These are phyloP conservation scores for Nidularia pulvinata DNA, from an alignment of 768 basidiomycete genomes.

Conservation along the genomic window DNA sequence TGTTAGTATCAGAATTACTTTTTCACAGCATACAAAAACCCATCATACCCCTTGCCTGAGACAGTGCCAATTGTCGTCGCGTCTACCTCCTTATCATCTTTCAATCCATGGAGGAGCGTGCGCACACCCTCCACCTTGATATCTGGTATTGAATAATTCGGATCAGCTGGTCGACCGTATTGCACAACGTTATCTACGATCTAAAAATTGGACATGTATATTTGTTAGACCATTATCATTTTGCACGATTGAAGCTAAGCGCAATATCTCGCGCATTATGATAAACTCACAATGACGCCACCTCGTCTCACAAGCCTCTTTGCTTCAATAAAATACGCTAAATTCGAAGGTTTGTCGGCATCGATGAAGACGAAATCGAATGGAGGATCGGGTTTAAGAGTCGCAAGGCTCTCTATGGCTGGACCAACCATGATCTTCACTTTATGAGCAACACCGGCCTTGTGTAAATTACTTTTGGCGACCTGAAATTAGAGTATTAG, in stretches of 20 bases:
- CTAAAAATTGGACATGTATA: conserved; percentile 16
- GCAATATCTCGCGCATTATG: not conserved
- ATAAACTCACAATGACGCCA: conserved; percentile 54
- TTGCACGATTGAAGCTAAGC: not conserved
- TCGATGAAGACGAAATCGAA: conserved; percentile 77
- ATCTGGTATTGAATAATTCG: conserved; percentile 19
- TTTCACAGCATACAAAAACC: conserved; percentile 41
- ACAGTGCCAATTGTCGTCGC: conserved; percentile 48
- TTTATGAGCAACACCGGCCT: conserved; percentile 49
- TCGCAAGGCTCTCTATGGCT: conserved; percentile 47
- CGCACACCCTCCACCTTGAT: conserved; percentile 45
- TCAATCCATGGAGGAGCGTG: conserved; percentile 37
- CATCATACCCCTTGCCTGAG: conserved; percentile 55
- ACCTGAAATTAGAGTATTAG: conserved; percentile 29
- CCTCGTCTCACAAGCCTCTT: conserved; percentile 59
- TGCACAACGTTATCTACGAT: conserved; percentile 67
- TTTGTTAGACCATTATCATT: not conserved
- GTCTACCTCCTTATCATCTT: conserved; percentile 49
- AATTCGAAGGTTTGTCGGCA: conserved; percentile 62
- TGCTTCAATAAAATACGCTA: conserved; percentile 56
- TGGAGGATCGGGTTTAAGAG: conserved; percentile 41
- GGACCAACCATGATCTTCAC: conserved; percentile 50
- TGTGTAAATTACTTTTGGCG: conserved; percentile 54
- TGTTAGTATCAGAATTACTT: not conserved
- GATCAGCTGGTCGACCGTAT: conserved; percentile 43